Percentiles rank a stretch among this genome's conserved stretches.
phyloP scores from a whole-genome alignment of 2,329 filamentous ascomycete genomes.

The Aureobasidium sp. region DNA sequence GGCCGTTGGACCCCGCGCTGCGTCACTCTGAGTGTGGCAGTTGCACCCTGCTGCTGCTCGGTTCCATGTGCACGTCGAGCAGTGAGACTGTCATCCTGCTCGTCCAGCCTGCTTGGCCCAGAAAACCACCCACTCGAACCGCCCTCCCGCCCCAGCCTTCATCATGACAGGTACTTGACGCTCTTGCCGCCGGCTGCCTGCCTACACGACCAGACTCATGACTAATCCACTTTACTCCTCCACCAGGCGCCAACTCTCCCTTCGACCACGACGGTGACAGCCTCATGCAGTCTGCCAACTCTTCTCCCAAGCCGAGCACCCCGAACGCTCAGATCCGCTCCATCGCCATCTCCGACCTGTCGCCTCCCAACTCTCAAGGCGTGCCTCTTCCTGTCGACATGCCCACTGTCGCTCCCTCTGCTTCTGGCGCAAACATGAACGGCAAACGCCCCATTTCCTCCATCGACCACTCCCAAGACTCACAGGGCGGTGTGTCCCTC shows the following conservation, averaged over 20 bases:
- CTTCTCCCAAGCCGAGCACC: conserved; percentile 35
- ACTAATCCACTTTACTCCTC: conserved; percentile 4
- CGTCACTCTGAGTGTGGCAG: background rate
- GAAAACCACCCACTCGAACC: background rate
- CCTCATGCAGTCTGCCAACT: conserved; percentile 42
- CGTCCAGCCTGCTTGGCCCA: background rate
- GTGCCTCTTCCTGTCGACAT: conserved; percentile 15
- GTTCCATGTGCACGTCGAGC: background rate
- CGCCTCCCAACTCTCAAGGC: conserved; percentile 46
- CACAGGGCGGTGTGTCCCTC: background rate
- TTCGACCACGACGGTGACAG: conserved; percentile 46
- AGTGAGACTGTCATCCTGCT: background rate
- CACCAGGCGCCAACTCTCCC: conserved; percentile 7
- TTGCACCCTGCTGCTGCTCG: background rate
- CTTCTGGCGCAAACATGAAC: conserved; percentile 27
- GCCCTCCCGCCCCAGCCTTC: background rate
- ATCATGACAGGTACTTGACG: conserved; percentile 1
- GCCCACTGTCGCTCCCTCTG: conserved; percentile 17
- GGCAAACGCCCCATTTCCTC: conserved; percentile 29
- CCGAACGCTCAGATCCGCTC: conserved; percentile 21
- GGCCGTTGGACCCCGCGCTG: background rate
- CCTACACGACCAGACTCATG: background rate
- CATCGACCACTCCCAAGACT: conserved; percentile 24
- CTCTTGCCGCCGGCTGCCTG: background rate
- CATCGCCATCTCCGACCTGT: conserved; percentile 36